Percentiles rank a stretch among this genome's conserved stretches.
phyloP scores from a whole-genome alignment of 148 eudicot species.

The Vaccinium vitisidaea region DNA sequence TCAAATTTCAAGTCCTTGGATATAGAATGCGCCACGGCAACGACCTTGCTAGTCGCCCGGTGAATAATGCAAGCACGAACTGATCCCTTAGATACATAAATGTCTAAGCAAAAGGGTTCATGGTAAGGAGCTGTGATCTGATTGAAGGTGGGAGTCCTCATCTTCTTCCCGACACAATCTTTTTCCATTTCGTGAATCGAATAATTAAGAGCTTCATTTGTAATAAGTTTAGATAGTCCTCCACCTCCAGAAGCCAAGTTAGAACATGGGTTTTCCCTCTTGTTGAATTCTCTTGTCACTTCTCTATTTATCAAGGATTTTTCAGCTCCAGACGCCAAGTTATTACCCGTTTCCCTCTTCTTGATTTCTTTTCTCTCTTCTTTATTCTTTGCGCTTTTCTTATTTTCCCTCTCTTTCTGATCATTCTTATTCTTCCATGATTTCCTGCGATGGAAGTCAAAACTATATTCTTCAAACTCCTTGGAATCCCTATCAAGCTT shows the following conservation, averaged over 20 bases:
- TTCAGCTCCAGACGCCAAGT: slow-evolving; percentile 13
- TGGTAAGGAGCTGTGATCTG: slow-evolving; percentile 89
- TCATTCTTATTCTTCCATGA: slow-evolving; percentile 23
- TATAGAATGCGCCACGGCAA: slow-evolving; percentile 88
- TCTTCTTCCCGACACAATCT: slow-evolving; percentile 39
- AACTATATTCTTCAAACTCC: slow-evolving; percentile 83
- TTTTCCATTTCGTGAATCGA: slow-evolving; percentile 15
- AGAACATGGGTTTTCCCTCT: background rate
- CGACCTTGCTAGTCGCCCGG: slow-evolving; percentile 90
- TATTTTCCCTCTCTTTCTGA: slow-evolving; percentile 30
- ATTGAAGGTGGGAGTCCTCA: slow-evolving; percentile 70
- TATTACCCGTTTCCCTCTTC: slow-evolving; percentile 16
- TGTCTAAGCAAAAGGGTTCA: slow-evolving; percentile 91
- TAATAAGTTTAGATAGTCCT: slow-evolving; percentile 23
- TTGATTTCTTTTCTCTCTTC: slow-evolving; percentile 20
- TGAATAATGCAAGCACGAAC: slow-evolving; percentile 89
- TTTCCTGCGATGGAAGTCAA: slow-evolving; percentile 70
- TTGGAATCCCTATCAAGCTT: slow-evolving; percentile 75
- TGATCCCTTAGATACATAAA: slow-evolving; percentile 71
- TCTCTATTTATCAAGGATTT: background rate
- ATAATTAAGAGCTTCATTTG: slow-evolving; percentile 21
- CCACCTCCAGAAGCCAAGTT: slow-evolving; percentile 14
- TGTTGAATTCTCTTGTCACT: background rate
- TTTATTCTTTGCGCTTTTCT: slow-evolving; percentile 13
- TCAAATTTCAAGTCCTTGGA: slow-evolving; percentile 90